Percentiles rank a stretch among this genome's conserved stretches.
Conservation (phyloP, 805 yeast species). For the Deakozyma indianensis region DNA sequence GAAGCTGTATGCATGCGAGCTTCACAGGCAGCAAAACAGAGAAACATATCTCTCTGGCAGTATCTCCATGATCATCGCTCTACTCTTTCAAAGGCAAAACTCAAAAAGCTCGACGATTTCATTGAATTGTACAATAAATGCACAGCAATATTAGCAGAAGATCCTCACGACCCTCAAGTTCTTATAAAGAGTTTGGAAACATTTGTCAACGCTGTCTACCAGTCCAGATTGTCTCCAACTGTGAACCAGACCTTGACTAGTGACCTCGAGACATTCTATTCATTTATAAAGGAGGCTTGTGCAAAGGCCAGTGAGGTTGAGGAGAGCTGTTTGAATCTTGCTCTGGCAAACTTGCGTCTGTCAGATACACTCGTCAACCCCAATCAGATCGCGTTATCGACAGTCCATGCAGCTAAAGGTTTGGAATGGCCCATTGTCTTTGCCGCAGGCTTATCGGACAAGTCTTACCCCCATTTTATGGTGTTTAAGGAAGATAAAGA, state of each 20-base stretch:
- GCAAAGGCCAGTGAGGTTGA: neutral
- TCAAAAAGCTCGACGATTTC: neutral
- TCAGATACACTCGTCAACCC: neutral
- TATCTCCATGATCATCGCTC: neutral
- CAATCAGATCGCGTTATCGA: constrained; percentile 40
- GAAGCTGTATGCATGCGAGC: neutral
- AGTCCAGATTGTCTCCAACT: neutral
- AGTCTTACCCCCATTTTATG: constrained; percentile 1
- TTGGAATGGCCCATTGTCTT: constrained; percentile 92
- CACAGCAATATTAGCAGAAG: neutral
- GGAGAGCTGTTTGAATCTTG: neutral
- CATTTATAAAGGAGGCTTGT: neutral
- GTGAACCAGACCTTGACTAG: neutral
- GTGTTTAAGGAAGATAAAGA: constrained; percentile 1
- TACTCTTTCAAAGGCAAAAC: neutral
- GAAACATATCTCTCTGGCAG: neutral
- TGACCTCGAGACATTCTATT: neutral
- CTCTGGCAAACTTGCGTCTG: neutral
- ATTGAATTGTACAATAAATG: neutral
- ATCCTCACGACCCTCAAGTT: neutral
- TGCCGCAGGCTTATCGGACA: constrained; percentile 37
- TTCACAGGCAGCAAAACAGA: neutral
- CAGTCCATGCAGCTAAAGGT: constrained; percentile 89
- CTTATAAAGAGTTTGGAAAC: neutral
- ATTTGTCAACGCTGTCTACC: neutral